These are phyloP conservation scores for Dothiorella sarmentorum DNA, from an alignment of 2,329 filamentous ascomycete species.

Conservation along the genomic window DNA sequence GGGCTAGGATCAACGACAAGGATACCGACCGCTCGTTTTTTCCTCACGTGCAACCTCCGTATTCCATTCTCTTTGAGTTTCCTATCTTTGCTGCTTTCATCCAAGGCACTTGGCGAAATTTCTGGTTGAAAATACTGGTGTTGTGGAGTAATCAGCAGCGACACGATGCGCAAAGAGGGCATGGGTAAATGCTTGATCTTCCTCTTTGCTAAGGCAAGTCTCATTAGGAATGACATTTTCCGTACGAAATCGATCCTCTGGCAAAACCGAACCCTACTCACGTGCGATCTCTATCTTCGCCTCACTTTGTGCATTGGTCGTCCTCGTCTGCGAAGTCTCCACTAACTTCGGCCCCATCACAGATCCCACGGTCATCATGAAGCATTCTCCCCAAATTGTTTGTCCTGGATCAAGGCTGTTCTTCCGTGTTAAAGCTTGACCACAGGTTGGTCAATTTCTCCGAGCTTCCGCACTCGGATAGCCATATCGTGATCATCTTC, in stretches of 20 bases:
- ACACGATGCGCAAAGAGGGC: no score
- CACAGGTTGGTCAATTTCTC: neutral
- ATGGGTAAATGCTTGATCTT: no score
- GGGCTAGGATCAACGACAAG: slow-evolving; percentile 7
- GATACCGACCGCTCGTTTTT: neutral
- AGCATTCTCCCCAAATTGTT: no score
- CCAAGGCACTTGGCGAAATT: neutral
- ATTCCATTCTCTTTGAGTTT: neutral
- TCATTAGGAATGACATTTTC: no score
- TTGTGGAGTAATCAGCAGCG: neutral
- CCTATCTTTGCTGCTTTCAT: neutral
- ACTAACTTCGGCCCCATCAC: no score
- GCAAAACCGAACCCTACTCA: no score
- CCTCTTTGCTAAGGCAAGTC: neutral
- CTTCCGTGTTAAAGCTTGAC: neutral
- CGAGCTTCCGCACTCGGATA: neutral
- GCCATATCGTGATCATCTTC: neutral
- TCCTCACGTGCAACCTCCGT: neutral
- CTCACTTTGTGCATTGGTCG: no score
- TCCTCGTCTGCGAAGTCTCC: no score
- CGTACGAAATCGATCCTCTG: neutral
- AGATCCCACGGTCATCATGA: no score
- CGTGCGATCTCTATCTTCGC: no score
- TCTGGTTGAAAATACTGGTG: neutral
- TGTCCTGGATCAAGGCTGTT: no score